Conservation (phyloP, 805 yeast species). For the Sugiyamaella marilandica region DNA sequence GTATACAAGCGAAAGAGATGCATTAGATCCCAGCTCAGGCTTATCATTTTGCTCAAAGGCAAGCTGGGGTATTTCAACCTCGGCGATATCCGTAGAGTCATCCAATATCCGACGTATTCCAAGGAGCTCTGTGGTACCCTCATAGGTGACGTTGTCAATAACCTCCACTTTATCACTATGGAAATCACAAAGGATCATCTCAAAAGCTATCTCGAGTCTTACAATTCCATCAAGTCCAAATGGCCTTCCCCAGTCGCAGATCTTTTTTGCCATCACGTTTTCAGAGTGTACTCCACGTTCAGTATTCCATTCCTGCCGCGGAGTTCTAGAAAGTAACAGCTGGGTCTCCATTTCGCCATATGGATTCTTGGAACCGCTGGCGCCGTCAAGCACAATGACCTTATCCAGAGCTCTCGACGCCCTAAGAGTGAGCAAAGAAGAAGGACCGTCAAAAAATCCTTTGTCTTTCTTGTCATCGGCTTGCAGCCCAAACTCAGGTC, state of each 20-base stretch:
- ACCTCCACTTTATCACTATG: constrained; percentile 41
- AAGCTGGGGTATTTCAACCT: neutral
- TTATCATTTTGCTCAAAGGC: neutral
- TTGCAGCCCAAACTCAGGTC: too few species aligned
- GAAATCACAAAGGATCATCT: constrained; percentile 58
- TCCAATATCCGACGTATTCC: constrained; percentile 20
- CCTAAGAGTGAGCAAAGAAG: constrained; percentile 43
- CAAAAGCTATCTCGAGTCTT: constrained; percentile 58
- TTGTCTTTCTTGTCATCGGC: too few species aligned
- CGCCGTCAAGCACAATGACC: constrained; percentile 57
- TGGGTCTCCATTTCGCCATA: constrained; percentile 64
- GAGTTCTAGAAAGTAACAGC: constrained; percentile 30
- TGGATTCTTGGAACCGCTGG: constrained; percentile 56
- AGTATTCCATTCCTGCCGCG: constrained; percentile 33
- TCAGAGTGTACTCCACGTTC: constrained; percentile 35
- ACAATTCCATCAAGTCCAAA: constrained; percentile 57
- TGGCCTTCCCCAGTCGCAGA: constrained; percentile 50
- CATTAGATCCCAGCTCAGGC: constrained; percentile 17
- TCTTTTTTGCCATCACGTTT: constrained; percentile 42
- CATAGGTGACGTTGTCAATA: constrained; percentile 23
- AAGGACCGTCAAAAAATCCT: neutral
- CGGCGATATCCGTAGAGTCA: constrained; percentile 13
- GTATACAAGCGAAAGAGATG: constrained; percentile 20
- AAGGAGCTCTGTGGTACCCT: neutral
- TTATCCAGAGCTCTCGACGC: constrained; percentile 43